phyloP scores from a whole-genome alignment of 225 moss, liverwort and hornwort genomes.

The Asterella californica region DNA sequence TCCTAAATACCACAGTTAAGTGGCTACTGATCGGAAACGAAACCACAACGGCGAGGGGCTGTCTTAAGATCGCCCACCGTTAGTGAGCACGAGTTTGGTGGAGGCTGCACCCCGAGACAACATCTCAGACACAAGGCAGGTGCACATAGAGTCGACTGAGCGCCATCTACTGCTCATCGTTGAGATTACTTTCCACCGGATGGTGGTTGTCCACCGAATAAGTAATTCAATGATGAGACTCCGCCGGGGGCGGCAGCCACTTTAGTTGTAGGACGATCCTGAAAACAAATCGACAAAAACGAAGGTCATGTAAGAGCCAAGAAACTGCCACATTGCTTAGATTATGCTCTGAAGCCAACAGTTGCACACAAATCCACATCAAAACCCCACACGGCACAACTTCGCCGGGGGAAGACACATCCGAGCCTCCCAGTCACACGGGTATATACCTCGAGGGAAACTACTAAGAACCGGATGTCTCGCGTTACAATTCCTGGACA shows the following conservation, averaged over 20 bases:
- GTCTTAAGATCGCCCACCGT: slow-evolving; percentile 10
- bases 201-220: slow-evolving; percentile 34
- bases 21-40: slow-evolving; percentile 14
- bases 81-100: slow-evolving; percentile 15
- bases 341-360: background rate
- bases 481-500: background rate
- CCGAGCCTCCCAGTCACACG: background rate
- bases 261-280: slow-evolving; percentile 56
- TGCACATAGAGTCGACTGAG: slow-evolving; percentile 12
- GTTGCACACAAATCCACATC: background rate
- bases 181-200: slow-evolving; percentile 7
- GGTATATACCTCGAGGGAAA: background rate
- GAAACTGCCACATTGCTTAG: background rate
- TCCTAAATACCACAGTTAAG: slow-evolving; percentile 35
- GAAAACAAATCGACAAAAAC: slow-evolving; percentile 3
- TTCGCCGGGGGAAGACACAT: background rate
- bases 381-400: background rate
- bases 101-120: background rate
- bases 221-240: slow-evolving; percentile 39
- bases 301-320: background rate
- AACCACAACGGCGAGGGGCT: slow-evolving; percentile 12
- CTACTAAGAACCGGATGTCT: background rate
- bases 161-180: slow-evolving; percentile 6
- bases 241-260: slow-evolving; percentile 49
- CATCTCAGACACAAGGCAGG: slow-evolving; percentile 11